Percentiles rank a stretch among this genome's conserved stretches.
Conservation (phyloP, 164 flowering plant species). For the Dillenia suffruticosa region DNA sequence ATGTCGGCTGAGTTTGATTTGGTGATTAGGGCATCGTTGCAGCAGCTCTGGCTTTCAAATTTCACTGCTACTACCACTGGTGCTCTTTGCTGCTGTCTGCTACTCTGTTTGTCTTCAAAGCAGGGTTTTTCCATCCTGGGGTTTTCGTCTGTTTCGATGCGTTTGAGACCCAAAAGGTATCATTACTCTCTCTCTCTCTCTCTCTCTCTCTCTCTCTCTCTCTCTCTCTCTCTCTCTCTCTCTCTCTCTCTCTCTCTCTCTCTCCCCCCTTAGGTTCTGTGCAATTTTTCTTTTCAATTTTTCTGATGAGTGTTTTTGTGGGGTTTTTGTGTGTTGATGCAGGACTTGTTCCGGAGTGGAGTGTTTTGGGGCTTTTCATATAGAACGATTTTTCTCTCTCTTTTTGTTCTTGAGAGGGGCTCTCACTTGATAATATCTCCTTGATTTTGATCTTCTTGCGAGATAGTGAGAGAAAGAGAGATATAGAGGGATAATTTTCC, state of each 20-base stretch:
- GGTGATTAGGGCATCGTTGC: conserved; percentile 49
- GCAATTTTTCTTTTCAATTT: conserved; percentile 1
- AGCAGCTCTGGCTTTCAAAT: conserved; percentile 46
- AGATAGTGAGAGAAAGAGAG: background rate
- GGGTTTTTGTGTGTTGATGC: conserved; percentile 23
- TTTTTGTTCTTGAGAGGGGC: conserved; percentile 66
- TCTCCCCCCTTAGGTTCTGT: background rate
- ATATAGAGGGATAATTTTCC: background rate
- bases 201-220: background rate
- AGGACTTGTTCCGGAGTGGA: conserved; percentile 83
- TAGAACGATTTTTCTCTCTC: conserved; percentile 43
- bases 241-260: background rate
- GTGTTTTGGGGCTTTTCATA: conserved; percentile 73
- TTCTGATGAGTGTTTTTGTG: conserved; percentile 9
- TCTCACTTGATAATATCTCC: conserved; percentile 35
- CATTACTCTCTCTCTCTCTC: background rate
- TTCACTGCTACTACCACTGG: background rate
- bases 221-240: background rate
- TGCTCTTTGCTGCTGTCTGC: conserved; percentile 24
- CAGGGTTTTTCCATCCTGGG: conserved; percentile 23
- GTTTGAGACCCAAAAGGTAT: conserved; percentile 82
- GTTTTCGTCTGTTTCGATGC: conserved; percentile 63
- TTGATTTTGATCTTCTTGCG: background rate
- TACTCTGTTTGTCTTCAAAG: conserved; percentile 39
- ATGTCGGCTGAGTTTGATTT: conserved; percentile 69